These are phyloP conservation scores for Sextonia rubra DNA, from an alignment of 164 flowering plant genomes.

Conservation along the genomic window DNA sequence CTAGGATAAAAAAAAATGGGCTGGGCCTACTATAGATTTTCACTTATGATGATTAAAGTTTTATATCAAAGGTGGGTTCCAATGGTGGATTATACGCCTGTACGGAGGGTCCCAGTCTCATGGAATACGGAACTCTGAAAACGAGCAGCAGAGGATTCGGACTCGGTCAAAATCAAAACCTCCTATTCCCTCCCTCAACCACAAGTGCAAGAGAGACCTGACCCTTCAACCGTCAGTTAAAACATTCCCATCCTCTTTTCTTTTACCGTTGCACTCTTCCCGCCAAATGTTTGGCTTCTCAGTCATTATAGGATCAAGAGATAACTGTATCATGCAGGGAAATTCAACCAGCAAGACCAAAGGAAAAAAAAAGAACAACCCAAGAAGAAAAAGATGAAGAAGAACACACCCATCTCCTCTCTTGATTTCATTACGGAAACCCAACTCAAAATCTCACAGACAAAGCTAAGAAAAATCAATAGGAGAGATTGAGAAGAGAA, in stretches of 20 bases:
- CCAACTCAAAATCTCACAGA: background rate
- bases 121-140: no score
- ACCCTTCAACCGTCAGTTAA: background rate
- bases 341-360: background rate
- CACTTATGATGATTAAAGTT: no score
- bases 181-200: no score
- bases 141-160: no score
- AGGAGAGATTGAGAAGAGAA: background rate
- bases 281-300: constrained; percentile 10
- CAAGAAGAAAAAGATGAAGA: background rate
- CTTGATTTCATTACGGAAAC: background rate
- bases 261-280: background rate
- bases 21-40: no score
- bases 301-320: constrained; percentile 7
- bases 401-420: background rate
- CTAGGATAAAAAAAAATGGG: no score
- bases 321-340: background rate
- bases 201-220: no score
- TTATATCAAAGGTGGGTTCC: no score
- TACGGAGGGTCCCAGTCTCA: no score
- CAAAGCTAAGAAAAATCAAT: background rate
- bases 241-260: background rate
- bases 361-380: background rate
- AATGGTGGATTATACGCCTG: no score
- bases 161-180: no score